Percentiles rank a stretch among this genome's conserved stretches.
phyloP scores from a whole-genome alignment of 331 rosid species.

The Pyrus hybrid region DNA sequence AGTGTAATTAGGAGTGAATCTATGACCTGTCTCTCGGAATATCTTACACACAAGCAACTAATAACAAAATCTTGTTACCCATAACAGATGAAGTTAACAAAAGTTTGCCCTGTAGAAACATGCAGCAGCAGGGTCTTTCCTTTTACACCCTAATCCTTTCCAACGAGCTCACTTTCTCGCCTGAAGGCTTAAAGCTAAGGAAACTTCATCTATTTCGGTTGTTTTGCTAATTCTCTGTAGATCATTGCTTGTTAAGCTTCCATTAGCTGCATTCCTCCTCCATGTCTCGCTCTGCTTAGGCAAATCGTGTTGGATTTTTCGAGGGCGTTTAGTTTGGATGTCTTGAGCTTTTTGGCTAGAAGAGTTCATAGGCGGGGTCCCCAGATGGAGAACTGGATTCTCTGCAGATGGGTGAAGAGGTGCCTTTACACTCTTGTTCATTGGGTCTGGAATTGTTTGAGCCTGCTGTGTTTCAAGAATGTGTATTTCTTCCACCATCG shows the following conservation, averaged over 20 bases:
- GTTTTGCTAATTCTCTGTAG: background rate
- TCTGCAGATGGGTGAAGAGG: background rate
- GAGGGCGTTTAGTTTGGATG: conserved; percentile 5
- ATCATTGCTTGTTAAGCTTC: background rate
- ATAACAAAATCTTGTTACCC: background rate
- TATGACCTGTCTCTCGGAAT: no score
- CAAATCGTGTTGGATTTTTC: background rate
- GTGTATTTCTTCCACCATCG: conserved; percentile 29
- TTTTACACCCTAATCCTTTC: background rate
- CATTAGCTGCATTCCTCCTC: background rate
- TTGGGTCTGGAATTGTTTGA: background rate
- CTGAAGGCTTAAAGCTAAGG: background rate
- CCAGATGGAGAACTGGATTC: background rate
- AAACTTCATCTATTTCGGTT: background rate
- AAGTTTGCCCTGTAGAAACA: background rate
- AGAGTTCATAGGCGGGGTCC: background rate
- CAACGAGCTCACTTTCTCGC: background rate
- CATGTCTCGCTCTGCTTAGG: background rate
- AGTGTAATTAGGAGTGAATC: no score
- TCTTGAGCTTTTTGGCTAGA: background rate
- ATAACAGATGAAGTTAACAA: no score
- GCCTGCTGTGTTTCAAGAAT: conserved; percentile 11
- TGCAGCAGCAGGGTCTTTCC: background rate
- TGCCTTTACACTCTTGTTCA: background rate
- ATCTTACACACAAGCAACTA: background rate